Conservation (phyloP, 2,329 filamentous ascomycete genomes). For the Laburnicola sp. region DNA sequence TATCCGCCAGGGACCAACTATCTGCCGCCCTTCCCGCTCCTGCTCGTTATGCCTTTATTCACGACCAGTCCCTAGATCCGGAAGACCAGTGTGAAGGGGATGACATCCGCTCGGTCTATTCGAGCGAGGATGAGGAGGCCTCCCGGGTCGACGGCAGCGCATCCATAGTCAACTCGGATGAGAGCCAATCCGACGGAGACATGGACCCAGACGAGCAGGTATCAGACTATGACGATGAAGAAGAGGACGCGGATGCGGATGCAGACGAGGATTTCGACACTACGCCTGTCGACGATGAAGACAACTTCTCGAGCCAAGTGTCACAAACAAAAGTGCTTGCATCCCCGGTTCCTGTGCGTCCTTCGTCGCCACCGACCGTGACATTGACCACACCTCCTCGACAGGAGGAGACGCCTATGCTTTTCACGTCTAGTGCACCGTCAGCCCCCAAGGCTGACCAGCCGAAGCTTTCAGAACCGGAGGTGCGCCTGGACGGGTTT, state of each 20-base stretch:
- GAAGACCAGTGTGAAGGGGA: too few species aligned
- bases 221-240: background rate
- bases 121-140: slow-evolving; percentile 1
- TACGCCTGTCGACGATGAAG: background rate
- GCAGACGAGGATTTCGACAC: background rate
- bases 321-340: too few species aligned
- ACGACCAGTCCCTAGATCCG: background rate
- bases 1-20: background rate
- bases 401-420: background rate
- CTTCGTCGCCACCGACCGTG: background rate
- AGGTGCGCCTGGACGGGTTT: background rate
- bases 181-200: slow-evolving; percentile 4
- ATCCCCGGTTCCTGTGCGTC: background rate
- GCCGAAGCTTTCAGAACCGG: background rate
- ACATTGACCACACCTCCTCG: background rate
- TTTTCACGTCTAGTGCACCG: background rate
- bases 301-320: background rate
- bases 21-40: background rate
- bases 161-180: slow-evolving; percentile 1
- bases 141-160: background rate
- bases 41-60: background rate
- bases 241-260: background rate
- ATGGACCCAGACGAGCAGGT: background rate
- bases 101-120: background rate
- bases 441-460: background rate